Evolutionary conservation across 805 yeast species (phyloP).

Genomic region (Jamesozyma gamospora): DNA sequence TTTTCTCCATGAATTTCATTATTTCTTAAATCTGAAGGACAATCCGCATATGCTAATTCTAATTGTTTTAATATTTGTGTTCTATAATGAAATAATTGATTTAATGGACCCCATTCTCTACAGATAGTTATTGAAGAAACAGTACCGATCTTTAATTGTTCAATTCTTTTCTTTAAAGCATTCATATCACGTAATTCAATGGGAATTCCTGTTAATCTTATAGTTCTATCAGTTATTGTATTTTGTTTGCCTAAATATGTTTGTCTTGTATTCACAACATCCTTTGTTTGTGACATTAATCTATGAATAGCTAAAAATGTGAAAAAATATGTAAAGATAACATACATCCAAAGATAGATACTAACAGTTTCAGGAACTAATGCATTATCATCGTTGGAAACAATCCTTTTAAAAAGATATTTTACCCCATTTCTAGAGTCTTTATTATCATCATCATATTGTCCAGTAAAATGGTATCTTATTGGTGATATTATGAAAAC

Average conservation of each 20-base stretch:
- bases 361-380: slow-evolving; percentile 36
- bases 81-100: slow-evolving; percentile 53
- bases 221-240: slow-evolving; percentile 85
- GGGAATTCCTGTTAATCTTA: slow-evolving; percentile 82
- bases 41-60: slow-evolving; percentile 41
- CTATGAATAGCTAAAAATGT: slow-evolving; percentile 54
- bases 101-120: slow-evolving; percentile 74
- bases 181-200: slow-evolving; percentile 62
- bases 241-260: slow-evolving; percentile 73
- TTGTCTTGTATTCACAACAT: slow-evolving; percentile 72
- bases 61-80: slow-evolving; percentile 41
- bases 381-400: slow-evolving; percentile 20
- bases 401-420: slow-evolving; percentile 5
- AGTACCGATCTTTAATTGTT: slow-evolving; percentile 66
- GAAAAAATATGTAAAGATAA: slow-evolving; percentile 76
- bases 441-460: slow-evolving; percentile 45
- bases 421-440: background rate
- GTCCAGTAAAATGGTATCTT: slow-evolving; percentile 73
- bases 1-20: slow-evolving; percentile 18
- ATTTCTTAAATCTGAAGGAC: slow-evolving; percentile 21
- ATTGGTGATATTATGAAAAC: slow-evolving; percentile 73
- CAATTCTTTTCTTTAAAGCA: slow-evolving; percentile 65
- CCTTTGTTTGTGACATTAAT: slow-evolving; percentile 58
- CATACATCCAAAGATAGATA: slow-evolving; percentile 71
- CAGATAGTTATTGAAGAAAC: slow-evolving; percentile 73